Conservation (phyloP, 768 basidiomycete species). For the Amanita rubescens region DNA sequence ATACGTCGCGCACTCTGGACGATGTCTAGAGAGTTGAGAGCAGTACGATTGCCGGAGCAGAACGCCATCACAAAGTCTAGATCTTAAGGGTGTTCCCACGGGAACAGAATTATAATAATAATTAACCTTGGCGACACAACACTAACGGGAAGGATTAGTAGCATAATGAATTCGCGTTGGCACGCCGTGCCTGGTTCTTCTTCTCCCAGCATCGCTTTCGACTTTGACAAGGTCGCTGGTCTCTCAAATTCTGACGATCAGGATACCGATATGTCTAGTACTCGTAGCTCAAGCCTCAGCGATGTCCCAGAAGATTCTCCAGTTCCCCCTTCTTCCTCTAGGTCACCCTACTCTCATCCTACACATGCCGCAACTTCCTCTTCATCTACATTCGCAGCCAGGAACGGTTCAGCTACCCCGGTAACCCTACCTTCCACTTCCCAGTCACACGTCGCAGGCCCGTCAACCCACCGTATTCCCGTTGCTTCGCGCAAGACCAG, state of each 20-base stretch:
- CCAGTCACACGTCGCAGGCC: conserved; percentile 1
- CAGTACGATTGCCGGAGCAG: neutral
- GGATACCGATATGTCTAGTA: conserved; percentile 18
- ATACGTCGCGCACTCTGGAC: neutral
- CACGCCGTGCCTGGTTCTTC: conserved; percentile 3
- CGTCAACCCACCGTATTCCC: neutral
- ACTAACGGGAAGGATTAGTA: neutral
- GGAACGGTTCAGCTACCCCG: neutral
- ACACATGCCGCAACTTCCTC: conserved; percentile 8
- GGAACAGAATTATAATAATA: too few relatives aligned
- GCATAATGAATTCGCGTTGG: conserved; percentile 7
- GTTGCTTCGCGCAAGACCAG: conserved; percentile 6
- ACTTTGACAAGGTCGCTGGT: conserved; percentile 9
- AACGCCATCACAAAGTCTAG: neutral
- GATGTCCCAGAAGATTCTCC: conserved; percentile 28
- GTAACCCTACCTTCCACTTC: neutral
- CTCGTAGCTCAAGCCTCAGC: conserved; percentile 17
- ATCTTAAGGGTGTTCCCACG: neutral
- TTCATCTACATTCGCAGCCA: conserved; percentile 6
- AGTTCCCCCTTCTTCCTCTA: conserved; percentile 13
- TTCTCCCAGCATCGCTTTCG: conserved; percentile 5
- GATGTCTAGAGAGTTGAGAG: too few relatives aligned
- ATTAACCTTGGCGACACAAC: neutral
- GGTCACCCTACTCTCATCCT: conserved; percentile 8
- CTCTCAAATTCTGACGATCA: conserved; percentile 7